Conservation (phyloP, 345 rosid species). For the Hibiscus trionum region DNA sequence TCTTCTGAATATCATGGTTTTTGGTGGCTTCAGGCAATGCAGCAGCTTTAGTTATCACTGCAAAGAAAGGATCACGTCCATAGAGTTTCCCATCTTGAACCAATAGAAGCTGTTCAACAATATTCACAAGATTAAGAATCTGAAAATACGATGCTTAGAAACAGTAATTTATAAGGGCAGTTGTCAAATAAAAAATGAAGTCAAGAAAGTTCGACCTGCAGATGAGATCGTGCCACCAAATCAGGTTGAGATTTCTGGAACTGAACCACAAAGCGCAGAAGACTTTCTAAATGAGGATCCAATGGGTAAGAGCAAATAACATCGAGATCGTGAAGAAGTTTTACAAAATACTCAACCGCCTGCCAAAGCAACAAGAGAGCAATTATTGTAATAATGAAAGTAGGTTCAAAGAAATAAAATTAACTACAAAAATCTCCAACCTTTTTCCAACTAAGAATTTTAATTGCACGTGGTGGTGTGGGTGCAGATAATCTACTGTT, state of each 20-base stretch:
- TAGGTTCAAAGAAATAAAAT: slow-evolving; percentile 2
- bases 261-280: slow-evolving; percentile 64
- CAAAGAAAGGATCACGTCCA: slow-evolving; percentile 71
- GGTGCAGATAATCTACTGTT: slow-evolving; percentile 87
- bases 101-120: slow-evolving; percentile 62
- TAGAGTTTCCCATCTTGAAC: slow-evolving; percentile 96
- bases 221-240: slow-evolving; percentile 90
- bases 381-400: slow-evolving; percentile 15
- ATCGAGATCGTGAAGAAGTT: slow-evolving; percentile 90
- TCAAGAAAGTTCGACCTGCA: slow-evolving; percentile 52
- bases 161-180: background rate
- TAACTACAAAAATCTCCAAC: slow-evolving; percentile 27
- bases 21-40: slow-evolving; percentile 60
- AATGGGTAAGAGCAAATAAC: slow-evolving; percentile 58
- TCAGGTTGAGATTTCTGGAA: slow-evolving; percentile 91
- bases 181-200: background rate
- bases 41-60: slow-evolving; percentile 61
- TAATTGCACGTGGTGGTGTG: slow-evolving; percentile 94
- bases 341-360: slow-evolving; percentile 82
- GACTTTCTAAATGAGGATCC: slow-evolving; percentile 62
- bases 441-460: slow-evolving; percentile 78
- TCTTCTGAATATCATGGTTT: slow-evolving; percentile 59
- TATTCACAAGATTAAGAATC: slow-evolving; percentile 7
- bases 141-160: slow-evolving; percentile 5
- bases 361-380: slow-evolving; percentile 27